Conservation (phyloP, 352 stramenopile species). For the Phytophthora pisi region DNA sequence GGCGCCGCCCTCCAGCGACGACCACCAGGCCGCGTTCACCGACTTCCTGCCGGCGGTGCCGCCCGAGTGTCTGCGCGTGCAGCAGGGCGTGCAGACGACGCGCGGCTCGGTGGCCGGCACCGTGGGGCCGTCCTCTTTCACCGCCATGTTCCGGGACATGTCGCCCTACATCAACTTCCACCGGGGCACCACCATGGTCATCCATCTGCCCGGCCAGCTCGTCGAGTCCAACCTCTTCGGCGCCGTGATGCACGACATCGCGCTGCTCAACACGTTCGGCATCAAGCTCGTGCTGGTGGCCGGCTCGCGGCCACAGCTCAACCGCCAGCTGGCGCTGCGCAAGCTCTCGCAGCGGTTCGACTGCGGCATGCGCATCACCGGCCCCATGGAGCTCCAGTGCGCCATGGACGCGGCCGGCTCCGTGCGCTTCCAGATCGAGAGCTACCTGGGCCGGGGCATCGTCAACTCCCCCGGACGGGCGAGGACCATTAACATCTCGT, state of each 20-base stretch:
- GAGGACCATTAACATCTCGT: constrained; percentile 92
- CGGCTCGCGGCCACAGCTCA: constrained; percentile 95
- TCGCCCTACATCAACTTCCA: constrained; percentile 99
- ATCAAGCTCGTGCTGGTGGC: constrained; percentile 96
- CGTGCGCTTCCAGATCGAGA: constrained; percentile 91
- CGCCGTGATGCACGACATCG: constrained; percentile 96
- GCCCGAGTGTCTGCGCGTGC: constrained; percentile 76
- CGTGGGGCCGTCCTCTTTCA: constrained; percentile 71
- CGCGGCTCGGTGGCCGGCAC: constrained; percentile 7
- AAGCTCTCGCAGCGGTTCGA: constrained; percentile 79
- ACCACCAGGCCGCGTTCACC: constrained; percentile 32
- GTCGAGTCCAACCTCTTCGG: constrained; percentile 92
- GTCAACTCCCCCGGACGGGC: constrained; percentile 79
- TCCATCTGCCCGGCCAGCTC: constrained; percentile 95
- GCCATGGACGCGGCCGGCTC: constrained; percentile 95
- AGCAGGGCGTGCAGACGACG: constrained; percentile 29
- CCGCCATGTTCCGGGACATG: constrained; percentile 94
- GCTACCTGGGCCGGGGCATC: constrained; percentile 81
- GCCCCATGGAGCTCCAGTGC: constrained; percentile 90
- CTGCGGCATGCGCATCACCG: constrained; percentile 91
- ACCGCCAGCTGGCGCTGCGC: constrained; percentile 82
- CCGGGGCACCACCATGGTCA: constrained; percentile 93
- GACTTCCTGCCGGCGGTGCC: constrained; percentile 81
- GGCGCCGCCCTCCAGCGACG: constrained; percentile 10
- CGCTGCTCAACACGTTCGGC: constrained; percentile 95